phyloP scores from a whole-genome alignment of 345 rosid genomes.

The Noccaea bulbosa region DNA sequence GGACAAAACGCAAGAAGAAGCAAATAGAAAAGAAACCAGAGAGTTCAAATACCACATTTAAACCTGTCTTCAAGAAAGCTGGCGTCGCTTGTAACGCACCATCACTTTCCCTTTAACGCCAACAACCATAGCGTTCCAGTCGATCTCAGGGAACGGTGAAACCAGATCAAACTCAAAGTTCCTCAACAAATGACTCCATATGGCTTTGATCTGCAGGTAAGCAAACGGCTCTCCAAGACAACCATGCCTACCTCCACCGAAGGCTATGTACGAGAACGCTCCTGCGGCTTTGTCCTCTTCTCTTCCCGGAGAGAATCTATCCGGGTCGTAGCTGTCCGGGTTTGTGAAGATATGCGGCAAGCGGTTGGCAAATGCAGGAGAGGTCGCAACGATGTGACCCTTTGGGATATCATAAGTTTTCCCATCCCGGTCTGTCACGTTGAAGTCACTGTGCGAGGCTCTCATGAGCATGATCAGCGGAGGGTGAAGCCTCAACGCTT shows the following conservation, averaged over 20 bases:
- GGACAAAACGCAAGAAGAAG: conserved; percentile 21
- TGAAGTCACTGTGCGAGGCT: conserved; percentile 82
- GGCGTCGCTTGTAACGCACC: conserved; percentile 81
- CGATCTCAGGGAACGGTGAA: conserved; percentile 96
- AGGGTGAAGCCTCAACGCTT: conserved; percentile 95
- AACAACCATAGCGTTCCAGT: conserved; percentile 99
- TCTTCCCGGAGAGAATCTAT: conserved; percentile 80
- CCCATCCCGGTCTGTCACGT: conserved; percentile 77
- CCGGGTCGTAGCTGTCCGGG: conserved; percentile 84
- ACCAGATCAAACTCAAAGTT: conserved; percentile 86
- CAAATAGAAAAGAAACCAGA: conserved; percentile 4
- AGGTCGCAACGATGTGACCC: conserved; percentile 93
- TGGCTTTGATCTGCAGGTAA: conserved; percentile 95
- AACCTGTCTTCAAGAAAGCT: conserved; percentile 40
- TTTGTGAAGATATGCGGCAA: conserved; percentile 78
- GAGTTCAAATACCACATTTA: conserved; percentile 25
- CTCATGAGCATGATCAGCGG: conserved; percentile 91
- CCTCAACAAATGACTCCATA: conserved; percentile 96
- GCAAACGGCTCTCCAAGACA: conserved; percentile 99
- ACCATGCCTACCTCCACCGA: conserved; percentile 98
- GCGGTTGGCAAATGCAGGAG: conserved; percentile 96
- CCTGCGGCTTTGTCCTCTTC: conserved; percentile 96
- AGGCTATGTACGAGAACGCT: conserved; percentile 85
- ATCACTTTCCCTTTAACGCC: conserved; percentile 96
- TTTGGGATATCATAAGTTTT: conserved; percentile 86